phyloP scores from a whole-genome alignment of 192 early-diverging fungal genomes.

The Linderina pennispora region DNA sequence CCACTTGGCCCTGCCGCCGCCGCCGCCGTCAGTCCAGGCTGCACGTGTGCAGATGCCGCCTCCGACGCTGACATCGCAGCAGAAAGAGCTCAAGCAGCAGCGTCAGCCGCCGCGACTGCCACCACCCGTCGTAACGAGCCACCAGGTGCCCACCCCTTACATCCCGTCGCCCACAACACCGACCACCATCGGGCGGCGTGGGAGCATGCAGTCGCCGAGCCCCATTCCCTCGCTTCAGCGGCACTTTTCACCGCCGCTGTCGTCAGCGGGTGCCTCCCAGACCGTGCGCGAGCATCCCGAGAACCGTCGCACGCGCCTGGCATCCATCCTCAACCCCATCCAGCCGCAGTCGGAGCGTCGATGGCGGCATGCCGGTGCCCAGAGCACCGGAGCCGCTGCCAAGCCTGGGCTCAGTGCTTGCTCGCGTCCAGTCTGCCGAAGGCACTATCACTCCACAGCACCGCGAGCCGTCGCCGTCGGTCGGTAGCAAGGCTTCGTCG shows the following conservation, averaged over 20 bases:
- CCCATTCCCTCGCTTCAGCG: conserved; percentile 12
- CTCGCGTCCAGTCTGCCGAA: too few species aligned
- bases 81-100: not conserved
- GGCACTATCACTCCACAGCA: too few species aligned
- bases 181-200: conserved; percentile 10
- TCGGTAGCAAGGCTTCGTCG: too few species aligned
- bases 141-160: conserved; percentile 6
- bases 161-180: conserved; percentile 21
- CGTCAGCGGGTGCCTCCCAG: not conserved
- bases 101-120: conserved; percentile 1
- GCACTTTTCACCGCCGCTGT: conserved; percentile 15
- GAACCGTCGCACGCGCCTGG: conserved; percentile 17
- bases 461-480: too few species aligned
- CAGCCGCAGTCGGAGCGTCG: too few species aligned
- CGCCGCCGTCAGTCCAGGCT: not conserved
- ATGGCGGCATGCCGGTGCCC: not conserved
- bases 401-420: conserved; percentile 31
- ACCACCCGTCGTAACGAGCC: conserved; percentile 1
- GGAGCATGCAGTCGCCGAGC: conserved; percentile 19
- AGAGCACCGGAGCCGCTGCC: conserved; percentile 30
- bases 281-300: conserved; percentile 7
- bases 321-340: conserved; percentile 37
- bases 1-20: not conserved
- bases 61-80: not conserved
- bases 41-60: not conserved